Evolutionary conservation across 2,329 filamentous ascomycete genomes (phyloP).

Genomic region (Penicillium sp.): DNA sequence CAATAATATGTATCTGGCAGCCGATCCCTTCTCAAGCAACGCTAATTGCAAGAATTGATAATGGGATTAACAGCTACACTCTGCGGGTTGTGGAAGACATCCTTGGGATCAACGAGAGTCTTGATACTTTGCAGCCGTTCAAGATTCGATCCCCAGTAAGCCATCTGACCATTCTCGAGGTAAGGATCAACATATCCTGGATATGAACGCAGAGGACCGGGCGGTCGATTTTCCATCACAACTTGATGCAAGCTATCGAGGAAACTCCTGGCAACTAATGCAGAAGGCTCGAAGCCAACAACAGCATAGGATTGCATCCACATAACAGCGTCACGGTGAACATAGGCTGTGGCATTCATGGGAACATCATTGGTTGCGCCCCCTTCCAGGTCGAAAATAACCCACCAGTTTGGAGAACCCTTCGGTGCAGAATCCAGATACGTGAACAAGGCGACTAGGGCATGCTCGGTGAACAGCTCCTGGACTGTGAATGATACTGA

Average conservation of each 20-base stretch:
- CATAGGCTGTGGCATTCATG: conserved; percentile 57
- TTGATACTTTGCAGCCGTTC: conserved; percentile 51
- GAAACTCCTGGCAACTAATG: conserved; percentile 50
- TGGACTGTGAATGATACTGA: conserved; percentile 54
- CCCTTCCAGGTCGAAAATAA: conserved; percentile 62
- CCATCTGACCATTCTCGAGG: conserved; percentile 46
- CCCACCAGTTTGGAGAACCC: conserved; percentile 57
- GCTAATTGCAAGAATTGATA: background rate
- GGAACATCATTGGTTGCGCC: conserved; percentile 59
- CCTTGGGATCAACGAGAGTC: conserved; percentile 50
- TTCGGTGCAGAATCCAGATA: conserved; percentile 52
- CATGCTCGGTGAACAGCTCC: conserved; percentile 47
- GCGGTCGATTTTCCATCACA: conserved; percentile 30
- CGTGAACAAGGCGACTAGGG: conserved; percentile 51
- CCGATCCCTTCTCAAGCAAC: background rate
- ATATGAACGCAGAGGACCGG: conserved; percentile 52
- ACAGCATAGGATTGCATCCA: conserved; percentile 63
- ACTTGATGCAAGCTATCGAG: conserved; percentile 51
- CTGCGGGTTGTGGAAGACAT: conserved; percentile 60
- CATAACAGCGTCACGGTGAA: conserved; percentile 62
- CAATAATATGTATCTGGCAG: background rate
- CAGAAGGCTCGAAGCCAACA: conserved; percentile 40
- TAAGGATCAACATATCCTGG: conserved; percentile 61
- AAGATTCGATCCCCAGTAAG: conserved; percentile 58
- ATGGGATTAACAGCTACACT: conserved; percentile 31